A percentile compares a stretch with the other conserved stretches of the same genome.
Conservation (phyloP, 2,329 filamentous ascomycete species). For the Apiospora hydei region DNA sequence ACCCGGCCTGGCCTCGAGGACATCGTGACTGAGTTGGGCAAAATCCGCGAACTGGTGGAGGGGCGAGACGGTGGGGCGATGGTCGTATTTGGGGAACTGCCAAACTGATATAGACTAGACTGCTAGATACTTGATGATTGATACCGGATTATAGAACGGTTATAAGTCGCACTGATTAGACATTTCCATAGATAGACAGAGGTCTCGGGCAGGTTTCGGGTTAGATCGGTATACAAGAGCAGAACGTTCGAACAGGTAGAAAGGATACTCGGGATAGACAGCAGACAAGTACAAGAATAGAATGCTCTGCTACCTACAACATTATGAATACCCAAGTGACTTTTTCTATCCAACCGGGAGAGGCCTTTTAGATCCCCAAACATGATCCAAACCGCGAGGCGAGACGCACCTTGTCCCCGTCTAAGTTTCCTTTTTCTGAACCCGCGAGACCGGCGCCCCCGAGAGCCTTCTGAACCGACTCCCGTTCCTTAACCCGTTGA, state of each 20-base stretch:
- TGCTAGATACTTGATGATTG: background rate
- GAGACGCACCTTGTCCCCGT: background rate
- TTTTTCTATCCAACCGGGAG: background rate
- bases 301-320: background rate
- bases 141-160: background rate
- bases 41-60: background rate
- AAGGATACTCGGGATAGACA: background rate
- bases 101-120: background rate
- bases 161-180: background rate
- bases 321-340: background rate
- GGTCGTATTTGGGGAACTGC: background rate
- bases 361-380: background rate
- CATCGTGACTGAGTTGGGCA: background rate
- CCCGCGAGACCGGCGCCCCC: background rate
- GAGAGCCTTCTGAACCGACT: conserved; percentile 31
- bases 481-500: conserved; percentile 34
- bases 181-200: background rate
- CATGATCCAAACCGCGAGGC: background rate
- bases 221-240: background rate
- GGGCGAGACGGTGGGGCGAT: background rate
- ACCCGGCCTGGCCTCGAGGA: background rate
- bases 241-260: background rate
- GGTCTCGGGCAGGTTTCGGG: background rate
- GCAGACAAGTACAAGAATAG: background rate
- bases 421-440: background rate